A percentile compares a stretch with the other conserved stretches of the same genome.
These are phyloP conservation scores for Geosmithia morbida DNA, from an alignment of 2,329 filamentous ascomycete genomes.

Conservation along the genomic window DNA sequence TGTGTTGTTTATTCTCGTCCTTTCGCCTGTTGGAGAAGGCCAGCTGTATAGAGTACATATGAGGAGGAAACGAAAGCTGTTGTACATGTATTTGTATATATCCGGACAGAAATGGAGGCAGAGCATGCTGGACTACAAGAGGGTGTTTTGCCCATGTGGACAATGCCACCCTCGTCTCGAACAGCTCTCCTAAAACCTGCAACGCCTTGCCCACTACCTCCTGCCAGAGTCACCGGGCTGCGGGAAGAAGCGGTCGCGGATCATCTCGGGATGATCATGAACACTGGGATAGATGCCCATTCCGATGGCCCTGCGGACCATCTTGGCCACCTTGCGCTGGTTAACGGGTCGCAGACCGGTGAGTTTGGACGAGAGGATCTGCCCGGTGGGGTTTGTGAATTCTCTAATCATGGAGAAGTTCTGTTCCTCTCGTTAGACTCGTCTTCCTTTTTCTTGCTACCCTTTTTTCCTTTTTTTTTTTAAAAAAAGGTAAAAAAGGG, in stretches of 20 bases:
- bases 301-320: slow-evolving; percentile 76
- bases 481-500: too few relatives aligned
- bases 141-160: slow-evolving; percentile 1
- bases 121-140: neutral
- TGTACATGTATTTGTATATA: slow-evolving; percentile 14
- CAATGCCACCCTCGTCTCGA: too few relatives aligned
- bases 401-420: slow-evolving; percentile 89
- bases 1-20: too few relatives aligned
- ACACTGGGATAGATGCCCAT: slow-evolving; percentile 86
- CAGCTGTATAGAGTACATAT: slow-evolving; percentile 15
- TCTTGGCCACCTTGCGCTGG: slow-evolving; percentile 86
- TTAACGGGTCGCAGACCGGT: slow-evolving; percentile 80
- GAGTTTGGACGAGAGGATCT: slow-evolving; percentile 61
- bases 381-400: slow-evolving; percentile 71
- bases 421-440: slow-evolving; percentile 26
- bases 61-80: slow-evolving; percentile 14
- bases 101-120: neutral
- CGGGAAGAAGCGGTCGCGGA: slow-evolving; percentile 29
- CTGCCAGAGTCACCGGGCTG: neutral
- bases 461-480: too few relatives aligned
- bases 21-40: neutral
- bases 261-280: slow-evolving; percentile 73
- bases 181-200: neutral
- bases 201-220: neutral
- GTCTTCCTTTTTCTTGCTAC: neutral